Percentiles rank a stretch among this genome's conserved stretches.
Evolutionary conservation across 768 basidiomycete genomes (phyloP).

Genomic region (Termitomyces sp.): DNA sequence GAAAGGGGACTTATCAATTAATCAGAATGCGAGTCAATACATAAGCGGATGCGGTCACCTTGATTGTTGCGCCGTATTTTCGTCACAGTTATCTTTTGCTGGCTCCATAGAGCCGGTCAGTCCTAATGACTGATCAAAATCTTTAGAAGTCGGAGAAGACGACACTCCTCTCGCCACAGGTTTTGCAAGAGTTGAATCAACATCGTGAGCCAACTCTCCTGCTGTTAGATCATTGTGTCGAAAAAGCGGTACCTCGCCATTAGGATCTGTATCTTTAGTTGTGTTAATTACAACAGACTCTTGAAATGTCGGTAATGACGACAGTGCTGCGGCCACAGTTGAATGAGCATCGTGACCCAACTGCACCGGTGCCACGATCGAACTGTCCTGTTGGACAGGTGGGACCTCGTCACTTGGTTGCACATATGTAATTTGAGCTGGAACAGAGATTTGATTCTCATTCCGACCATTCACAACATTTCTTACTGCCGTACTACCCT

Average conservation of each 20-base stretch:
- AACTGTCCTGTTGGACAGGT: background rate
- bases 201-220: background rate
- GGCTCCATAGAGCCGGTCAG: background rate
- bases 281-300: background rate
- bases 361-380: background rate
- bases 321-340: background rate
- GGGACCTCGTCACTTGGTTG: background rate
- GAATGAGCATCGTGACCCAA: background rate
- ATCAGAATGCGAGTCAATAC: background rate
- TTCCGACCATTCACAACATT: background rate
- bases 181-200: background rate
- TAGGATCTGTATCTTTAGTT: background rate
- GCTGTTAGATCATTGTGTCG: background rate
- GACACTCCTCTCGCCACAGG: background rate
- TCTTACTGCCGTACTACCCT: background rate
- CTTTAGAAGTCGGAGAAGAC: background rate
- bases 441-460: background rate
- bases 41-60: constrained; percentile 2
- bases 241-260: too few species aligned
- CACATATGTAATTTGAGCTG: background rate
- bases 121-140: background rate
- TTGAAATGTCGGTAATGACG: background rate
- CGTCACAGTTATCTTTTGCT: background rate
- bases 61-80: constrained; percentile 1
- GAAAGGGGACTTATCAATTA: constrained; percentile 4